These are phyloP conservation scores for Parmales sp. DNA, from an alignment of 108 stramenopile species.

Conservation along the genomic window DNA sequence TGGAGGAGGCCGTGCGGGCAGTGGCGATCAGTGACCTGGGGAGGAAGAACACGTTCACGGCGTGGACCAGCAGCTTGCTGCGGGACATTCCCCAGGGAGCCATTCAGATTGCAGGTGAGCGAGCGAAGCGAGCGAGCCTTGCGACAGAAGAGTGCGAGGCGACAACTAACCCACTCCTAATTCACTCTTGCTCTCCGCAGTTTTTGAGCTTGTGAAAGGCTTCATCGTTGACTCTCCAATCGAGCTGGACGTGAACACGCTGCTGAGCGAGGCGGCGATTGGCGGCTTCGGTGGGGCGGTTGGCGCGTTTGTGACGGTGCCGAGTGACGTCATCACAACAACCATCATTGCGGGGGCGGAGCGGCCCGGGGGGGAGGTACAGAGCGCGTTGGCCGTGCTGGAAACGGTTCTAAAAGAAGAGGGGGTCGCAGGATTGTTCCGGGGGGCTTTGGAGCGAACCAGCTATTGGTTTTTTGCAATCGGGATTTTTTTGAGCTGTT, in stretches of 20 bases:
- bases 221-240: conserved; percentile 26
- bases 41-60: conserved; percentile 14
- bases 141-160: too few relatives aligned
- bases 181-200: too few relatives aligned
- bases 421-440: conserved; percentile 22
- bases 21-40: conserved; percentile 12
- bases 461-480: conserved; percentile 34
- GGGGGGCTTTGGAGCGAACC: conserved; percentile 21
- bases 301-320: conserved; percentile 27
- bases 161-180: too few relatives aligned
- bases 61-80: conserved; percentile 18
- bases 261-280: conserved; percentile 23
- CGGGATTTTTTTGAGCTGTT: conserved; percentile 30
- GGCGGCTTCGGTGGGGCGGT: conserved; percentile 28
- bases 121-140: too few relatives aligned
- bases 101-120: conserved; percentile 36
- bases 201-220: conserved; percentile 26
- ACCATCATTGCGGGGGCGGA: conserved; percentile 22
- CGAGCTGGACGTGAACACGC: conserved; percentile 21
- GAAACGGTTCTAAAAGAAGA: conserved; percentile 20
- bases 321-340: conserved; percentile 28
- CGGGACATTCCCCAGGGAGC: conserved; percentile 34
- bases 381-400: conserved; percentile 12
- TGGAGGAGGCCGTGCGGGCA: conserved; percentile 7
- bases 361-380: background rate